These are phyloP conservation scores for Boletus tylopilopsis DNA, from an alignment of 768 basidiomycete species.

Conservation along the genomic window DNA sequence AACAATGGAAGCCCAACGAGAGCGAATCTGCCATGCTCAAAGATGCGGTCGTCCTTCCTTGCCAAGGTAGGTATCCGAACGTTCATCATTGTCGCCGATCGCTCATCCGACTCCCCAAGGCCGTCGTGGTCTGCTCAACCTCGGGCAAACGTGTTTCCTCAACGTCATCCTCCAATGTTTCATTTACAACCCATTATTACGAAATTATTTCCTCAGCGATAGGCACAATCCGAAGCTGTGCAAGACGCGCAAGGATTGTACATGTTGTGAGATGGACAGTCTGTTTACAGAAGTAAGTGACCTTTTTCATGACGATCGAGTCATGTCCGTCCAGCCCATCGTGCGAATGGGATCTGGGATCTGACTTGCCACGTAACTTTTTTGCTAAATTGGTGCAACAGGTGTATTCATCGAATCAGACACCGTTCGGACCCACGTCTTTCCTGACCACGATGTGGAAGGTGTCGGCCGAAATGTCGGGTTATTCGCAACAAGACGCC, in stretches of 20 bases:
- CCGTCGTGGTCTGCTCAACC: constrained; percentile 80
- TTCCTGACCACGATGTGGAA: constrained; percentile 86
- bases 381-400: constrained; percentile 19
- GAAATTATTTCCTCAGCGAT: constrained; percentile 88
- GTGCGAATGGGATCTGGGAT: neutral
- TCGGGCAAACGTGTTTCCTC: constrained; percentile 92
- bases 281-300: constrained; percentile 64
- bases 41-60: constrained; percentile 51
- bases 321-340: neutral
- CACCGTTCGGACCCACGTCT: constrained; percentile 75
- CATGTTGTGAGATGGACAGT: constrained; percentile 92
- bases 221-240: constrained; percentile 78
- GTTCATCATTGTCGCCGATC: neutral
- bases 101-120: constrained; percentile 38
- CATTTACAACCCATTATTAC: constrained; percentile 83
- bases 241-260: constrained; percentile 68
- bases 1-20: constrained; percentile 44
- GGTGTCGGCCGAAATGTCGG: constrained; percentile 72
- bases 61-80: constrained; percentile 53
- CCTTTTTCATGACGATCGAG: neutral
- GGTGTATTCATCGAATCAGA: constrained; percentile 54
- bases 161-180: constrained; percentile 89
- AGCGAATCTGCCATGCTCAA: constrained; percentile 46
- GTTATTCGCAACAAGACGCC: constrained; percentile 93
- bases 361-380: neutral